A percentile compares a stretch with the other conserved stretches of the same genome.
phyloP scores from a whole-genome alignment of 2,329 filamentous ascomycete species.

The Sarocladium kiliense region DNA sequence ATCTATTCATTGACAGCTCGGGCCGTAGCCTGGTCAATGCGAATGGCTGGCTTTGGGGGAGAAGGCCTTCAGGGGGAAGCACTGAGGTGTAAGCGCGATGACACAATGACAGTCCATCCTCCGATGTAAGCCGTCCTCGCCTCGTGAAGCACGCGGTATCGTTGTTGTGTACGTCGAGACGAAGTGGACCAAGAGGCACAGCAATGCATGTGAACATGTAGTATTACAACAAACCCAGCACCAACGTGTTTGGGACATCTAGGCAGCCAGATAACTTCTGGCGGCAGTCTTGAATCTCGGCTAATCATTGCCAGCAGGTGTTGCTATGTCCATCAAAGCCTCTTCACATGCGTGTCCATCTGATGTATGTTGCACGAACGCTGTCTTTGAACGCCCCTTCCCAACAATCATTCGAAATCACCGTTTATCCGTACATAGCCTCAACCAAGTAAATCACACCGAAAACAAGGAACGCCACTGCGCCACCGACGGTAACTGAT shows the following conservation, averaged over 20 bases:
- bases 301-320: not conserved
- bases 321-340: not conserved
- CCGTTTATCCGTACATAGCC: conserved; percentile 52
- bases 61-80: too few species aligned
- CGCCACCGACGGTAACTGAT: conserved; percentile 85
- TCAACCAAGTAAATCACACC: conserved; percentile 89
- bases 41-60: too few species aligned
- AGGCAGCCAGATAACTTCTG: not conserved
- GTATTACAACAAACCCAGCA: not conserved
- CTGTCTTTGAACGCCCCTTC: not conserved
- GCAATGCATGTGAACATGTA: not conserved
- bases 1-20: too few species aligned
- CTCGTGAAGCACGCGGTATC: not conserved
- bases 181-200: not conserved
- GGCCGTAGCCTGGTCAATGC: too few species aligned
- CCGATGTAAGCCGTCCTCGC: not conserved
- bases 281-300: not conserved
- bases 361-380: not conserved
- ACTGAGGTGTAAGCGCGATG: too few species aligned
- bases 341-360: not conserved
- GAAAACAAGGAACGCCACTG: conserved; percentile 84
- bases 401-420: not conserved
- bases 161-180: not conserved
- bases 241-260: too few species aligned
- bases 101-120: too few species aligned